These are phyloP conservation scores for Escovopsis sp. DNA, from an alignment of 2,329 filamentous ascomycete genomes.

Conservation along the genomic window DNA sequence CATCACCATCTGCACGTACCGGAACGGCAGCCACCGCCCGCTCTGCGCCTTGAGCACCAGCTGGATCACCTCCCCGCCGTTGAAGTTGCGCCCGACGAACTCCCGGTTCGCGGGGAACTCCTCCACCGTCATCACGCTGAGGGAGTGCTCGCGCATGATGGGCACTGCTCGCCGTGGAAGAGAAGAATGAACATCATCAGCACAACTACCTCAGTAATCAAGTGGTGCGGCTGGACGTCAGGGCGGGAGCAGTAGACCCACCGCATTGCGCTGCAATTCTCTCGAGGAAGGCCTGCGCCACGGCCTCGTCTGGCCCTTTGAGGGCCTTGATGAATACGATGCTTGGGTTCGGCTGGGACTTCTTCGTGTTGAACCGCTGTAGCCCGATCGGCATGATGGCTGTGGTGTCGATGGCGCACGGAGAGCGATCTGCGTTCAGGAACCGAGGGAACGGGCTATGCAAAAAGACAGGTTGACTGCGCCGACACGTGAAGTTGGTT, in stretches of 20 bases:
- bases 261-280: slow-evolving; percentile 68
- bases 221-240: too few species aligned
- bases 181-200: slow-evolving; percentile 2
- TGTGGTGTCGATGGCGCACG: background rate
- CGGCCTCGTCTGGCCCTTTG: slow-evolving; percentile 44
- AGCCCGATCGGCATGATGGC: slow-evolving; percentile 58
- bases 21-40: slow-evolving; percentile 63
- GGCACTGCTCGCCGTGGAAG: slow-evolving; percentile 33
- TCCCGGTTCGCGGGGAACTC: slow-evolving; percentile 70
- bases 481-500: too few species aligned
- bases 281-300: slow-evolving; percentile 57
- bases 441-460: background rate
- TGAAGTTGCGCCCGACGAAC: slow-evolving; percentile 83
- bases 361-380: slow-evolving; percentile 62
- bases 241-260: slow-evolving; percentile 17
- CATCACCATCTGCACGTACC: slow-evolving; percentile 88
- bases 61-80: slow-evolving; percentile 75
- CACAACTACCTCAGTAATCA: background rate
- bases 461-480: background rate
- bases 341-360: slow-evolving; percentile 57
- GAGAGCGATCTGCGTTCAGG: background rate
- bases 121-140: slow-evolving; percentile 57
- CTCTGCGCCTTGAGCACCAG: slow-evolving; percentile 60
- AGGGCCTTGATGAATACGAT: slow-evolving; percentile 80
- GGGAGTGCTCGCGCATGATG: slow-evolving; percentile 50